Evolutionary conservation across 768 basidiomycete genomes (phyloP).

Genomic region (Strobilomyces confusus): DNA sequence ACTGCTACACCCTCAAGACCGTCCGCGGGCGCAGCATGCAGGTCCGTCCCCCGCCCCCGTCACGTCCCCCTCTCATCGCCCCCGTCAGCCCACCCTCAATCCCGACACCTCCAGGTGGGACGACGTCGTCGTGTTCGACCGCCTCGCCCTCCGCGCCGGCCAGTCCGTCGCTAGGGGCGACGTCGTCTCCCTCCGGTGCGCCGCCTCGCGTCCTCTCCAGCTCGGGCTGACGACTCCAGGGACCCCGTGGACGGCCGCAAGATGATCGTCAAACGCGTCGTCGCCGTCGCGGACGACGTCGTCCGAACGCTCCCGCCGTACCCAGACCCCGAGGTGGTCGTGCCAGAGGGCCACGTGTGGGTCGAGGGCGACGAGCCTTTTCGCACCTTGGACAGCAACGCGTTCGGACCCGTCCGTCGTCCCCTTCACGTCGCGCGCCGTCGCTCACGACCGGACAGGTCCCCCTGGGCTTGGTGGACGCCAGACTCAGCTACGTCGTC

Average conservation of each 20-base stretch:
- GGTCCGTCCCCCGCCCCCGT: constrained; percentile 34
- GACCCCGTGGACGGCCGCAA: constrained; percentile 54
- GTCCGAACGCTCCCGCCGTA: constrained; percentile 70
- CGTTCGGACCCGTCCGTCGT: constrained; percentile 59
- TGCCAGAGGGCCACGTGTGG: constrained; percentile 69
- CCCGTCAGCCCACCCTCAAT: constrained; percentile 65
- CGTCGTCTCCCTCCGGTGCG: constrained; percentile 60
- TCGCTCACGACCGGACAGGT: constrained; percentile 19
- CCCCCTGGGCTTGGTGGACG: constrained; percentile 47
- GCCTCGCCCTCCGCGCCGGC: constrained; percentile 37
- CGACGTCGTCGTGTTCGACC: constrained; percentile 65
- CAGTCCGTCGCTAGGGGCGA: constrained; percentile 50
- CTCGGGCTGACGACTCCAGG: constrained; percentile 29
- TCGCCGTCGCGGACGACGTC: constrained; percentile 58
- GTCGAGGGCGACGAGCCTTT: constrained; percentile 49
- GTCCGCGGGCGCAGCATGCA: constrained; percentile 72
- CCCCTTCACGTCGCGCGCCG: background rate
- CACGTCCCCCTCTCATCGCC: constrained; percentile 3
- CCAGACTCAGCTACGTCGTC: constrained; percentile 45
- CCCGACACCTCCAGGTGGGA: constrained; percentile 59
- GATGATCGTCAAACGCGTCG: constrained; percentile 61
- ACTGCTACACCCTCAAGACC: constrained; percentile 49
- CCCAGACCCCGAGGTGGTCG: constrained; percentile 45
- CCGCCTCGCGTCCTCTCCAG: background rate
- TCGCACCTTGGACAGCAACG: constrained; percentile 67